These are phyloP conservation scores for Rhynchospora breviuscula DNA, from an alignment of 176 grass and related monocot genomes.

Conservation along the genomic window DNA sequence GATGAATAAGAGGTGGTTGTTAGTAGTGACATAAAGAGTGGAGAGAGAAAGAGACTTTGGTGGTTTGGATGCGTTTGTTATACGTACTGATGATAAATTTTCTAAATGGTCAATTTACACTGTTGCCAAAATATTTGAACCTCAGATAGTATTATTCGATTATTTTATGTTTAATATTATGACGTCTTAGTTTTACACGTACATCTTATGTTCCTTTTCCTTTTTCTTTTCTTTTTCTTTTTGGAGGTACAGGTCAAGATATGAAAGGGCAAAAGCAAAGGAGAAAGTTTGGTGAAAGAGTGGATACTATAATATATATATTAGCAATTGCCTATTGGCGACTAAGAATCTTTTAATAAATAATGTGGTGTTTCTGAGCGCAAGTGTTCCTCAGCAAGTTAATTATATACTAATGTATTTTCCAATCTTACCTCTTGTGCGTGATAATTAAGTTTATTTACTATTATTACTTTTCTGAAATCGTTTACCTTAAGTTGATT, in stretches of 20 bases:
- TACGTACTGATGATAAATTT: slow-evolving; percentile 12
- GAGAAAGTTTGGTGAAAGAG: slow-evolving; percentile 22
- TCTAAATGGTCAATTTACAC: neutral
- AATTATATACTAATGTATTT: neutral
- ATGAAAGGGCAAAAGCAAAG: slow-evolving; percentile 10
- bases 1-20: slow-evolving; percentile 33
- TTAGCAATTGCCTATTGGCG: neutral
- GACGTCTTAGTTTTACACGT: neutral
- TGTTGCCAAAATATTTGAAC: neutral
- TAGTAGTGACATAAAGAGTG: slow-evolving; percentile 7
- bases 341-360: slow-evolving; percentile 8
- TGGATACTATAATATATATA: slow-evolving; percentile 4
- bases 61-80: neutral
- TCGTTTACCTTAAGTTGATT: neutral
- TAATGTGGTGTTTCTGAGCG: neutral
- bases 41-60: slow-evolving; percentile 5
- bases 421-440: neutral
- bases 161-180: neutral
- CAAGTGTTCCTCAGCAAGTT: neutral
- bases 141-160: neutral
- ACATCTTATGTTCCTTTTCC: neutral
- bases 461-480: neutral
- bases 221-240: neutral
- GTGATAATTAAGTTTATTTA: neutral
- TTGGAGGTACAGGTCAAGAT: slow-evolving; percentile 1